These are phyloP conservation scores for Pestalotiopsis sp. DNA, from an alignment of 2,329 filamentous ascomycete species.

Conservation along the genomic window DNA sequence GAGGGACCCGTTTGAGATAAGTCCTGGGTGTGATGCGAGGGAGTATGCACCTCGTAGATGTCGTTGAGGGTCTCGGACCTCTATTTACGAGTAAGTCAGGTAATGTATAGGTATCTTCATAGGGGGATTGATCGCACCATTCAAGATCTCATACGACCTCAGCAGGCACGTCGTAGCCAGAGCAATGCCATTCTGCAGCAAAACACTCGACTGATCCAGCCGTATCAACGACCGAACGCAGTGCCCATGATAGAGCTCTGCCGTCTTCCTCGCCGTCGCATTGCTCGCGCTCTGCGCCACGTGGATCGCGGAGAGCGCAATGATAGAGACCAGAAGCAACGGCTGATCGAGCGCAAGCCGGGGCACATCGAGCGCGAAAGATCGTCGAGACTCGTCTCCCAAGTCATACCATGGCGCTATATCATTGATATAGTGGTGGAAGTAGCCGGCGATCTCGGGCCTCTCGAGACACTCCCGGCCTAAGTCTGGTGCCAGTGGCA, in stretches of 20 bases:
- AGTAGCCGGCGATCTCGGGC: conserved; percentile 35
- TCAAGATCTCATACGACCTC: conserved; percentile 51
- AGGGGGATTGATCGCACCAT: conserved; percentile 30
- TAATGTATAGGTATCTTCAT: background rate
- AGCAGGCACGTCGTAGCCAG: conserved; percentile 50
- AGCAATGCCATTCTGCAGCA: conserved; percentile 39
- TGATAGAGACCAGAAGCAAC: conserved; percentile 45
- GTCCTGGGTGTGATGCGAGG: conserved; percentile 30
- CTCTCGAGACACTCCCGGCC: conserved; percentile 33
- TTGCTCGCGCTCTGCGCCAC: background rate
- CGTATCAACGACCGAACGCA: conserved; percentile 42
- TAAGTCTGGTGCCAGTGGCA: conserved; percentile 10
- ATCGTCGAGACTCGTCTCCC: conserved; percentile 35
- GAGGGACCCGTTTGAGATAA: conserved; percentile 7
- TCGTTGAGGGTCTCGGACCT: conserved; percentile 43
- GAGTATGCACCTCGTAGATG: conserved; percentile 51
- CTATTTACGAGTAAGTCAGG: conserved; percentile 18
- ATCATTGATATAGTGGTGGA: conserved; percentile 40
- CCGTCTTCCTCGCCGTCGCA: conserved; percentile 19
- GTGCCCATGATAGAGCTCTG: conserved; percentile 41
- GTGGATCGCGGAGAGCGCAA: conserved; percentile 48
- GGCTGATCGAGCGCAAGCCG: conserved; percentile 38
- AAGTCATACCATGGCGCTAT: conserved; percentile 51
- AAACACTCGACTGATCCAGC: conserved; percentile 32
- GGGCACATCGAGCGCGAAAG: conserved; percentile 39